These are phyloP conservation scores for Lepidium sativum DNA, from an alignment of 345 rosid genomes.

Conservation along the genomic window DNA sequence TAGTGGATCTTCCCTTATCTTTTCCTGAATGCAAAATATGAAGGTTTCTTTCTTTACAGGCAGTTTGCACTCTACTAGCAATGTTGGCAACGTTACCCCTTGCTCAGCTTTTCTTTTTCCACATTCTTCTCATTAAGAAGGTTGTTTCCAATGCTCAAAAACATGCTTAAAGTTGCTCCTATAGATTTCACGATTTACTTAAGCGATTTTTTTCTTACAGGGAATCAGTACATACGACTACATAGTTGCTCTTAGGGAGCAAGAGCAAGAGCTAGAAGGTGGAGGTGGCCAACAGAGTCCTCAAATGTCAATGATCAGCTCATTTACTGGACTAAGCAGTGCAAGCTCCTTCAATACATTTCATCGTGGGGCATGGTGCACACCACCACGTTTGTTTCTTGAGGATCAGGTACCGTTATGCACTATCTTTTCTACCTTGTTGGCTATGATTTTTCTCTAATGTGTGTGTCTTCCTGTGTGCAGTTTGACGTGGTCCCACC, in stretches of 20 bases:
- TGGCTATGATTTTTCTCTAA: background rate
- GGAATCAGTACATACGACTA: conserved; percentile 98
- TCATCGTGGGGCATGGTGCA: conserved; percentile 97
- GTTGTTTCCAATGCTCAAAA: conserved; percentile 27
- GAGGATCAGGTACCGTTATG: conserved; percentile 80
- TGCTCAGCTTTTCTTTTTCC: conserved; percentile 97
- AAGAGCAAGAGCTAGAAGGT: conserved; percentile 92
- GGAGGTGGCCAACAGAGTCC: conserved; percentile 86
- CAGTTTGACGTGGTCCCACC: conserved; percentile 99
- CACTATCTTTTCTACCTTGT: background rate
- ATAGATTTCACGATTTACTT: background rate
- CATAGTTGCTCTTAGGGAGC: conserved; percentile 93
- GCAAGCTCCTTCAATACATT: conserved; percentile 91
- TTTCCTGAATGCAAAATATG: background rate
- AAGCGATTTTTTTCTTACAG: conserved; percentile 27
- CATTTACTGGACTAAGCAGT: conserved; percentile 92
- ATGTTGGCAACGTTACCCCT: conserved; percentile 92
- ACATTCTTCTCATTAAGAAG: conserved; percentile 88
- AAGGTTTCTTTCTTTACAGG: conserved; percentile 39
- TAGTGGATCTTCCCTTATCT: background rate
- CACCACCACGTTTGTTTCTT: conserved; percentile 87
- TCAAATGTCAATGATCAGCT: conserved; percentile 94
- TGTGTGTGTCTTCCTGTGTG: background rate
- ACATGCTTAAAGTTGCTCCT: background rate
- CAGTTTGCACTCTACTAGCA: conserved; percentile 73